Evolutionary conservation across 1,139 yeast genomes (phyloP), one percentile per base, ranked within the genome.

Genomic region (Candida frijolesensis): DNA sequence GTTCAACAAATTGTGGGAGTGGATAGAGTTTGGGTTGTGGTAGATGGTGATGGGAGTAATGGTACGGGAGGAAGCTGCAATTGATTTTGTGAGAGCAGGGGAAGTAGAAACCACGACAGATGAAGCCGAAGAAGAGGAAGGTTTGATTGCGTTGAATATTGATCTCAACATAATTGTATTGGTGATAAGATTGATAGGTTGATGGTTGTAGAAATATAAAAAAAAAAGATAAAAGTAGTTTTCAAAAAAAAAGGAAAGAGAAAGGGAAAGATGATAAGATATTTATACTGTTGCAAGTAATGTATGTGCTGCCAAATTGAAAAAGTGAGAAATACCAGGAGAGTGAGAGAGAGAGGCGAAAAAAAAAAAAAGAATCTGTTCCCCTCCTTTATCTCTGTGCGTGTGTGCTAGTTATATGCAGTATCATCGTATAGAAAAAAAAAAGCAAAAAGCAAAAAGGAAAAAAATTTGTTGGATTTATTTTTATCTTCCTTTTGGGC

Each of bases 21-120:
- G 50, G 43, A 60, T 56, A 30, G 68, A 65, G 42, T 60, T 55
- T 18, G 71, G 53, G 55, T 68, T 66, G 61, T 70, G 74, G 60
- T 68, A 70, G 44, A 70, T 58, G n/a, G 72, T 64, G 46, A 69
- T 62, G n/a, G 60, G 55, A 37, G 47, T 47, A 11, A 41, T 29
- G 11, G 46, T n/a, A 27, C 25, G 29, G 2, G 44, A 12, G 15
- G 47, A 18, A 39, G 46, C 8, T 18, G 44, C 11, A 12, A 22
- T 19, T 29, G 42, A 40, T 29, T 43, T 47, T 27, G 22, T 12
- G 27, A 22, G 18, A 16, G 38, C 15, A 9, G 38, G 12, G 18
- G 38, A 15, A 34, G 38, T 14, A 14, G 19, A 16, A 19, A 29
- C 30, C n/a, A 12, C 19, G 29, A 38, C 7, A 12, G 41, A 38